Evolutionary conservation across 169 alveolate species (phyloP), one percentile per base, ranked within the genome.

Genomic region (Cryptosporidium felis): DNA sequence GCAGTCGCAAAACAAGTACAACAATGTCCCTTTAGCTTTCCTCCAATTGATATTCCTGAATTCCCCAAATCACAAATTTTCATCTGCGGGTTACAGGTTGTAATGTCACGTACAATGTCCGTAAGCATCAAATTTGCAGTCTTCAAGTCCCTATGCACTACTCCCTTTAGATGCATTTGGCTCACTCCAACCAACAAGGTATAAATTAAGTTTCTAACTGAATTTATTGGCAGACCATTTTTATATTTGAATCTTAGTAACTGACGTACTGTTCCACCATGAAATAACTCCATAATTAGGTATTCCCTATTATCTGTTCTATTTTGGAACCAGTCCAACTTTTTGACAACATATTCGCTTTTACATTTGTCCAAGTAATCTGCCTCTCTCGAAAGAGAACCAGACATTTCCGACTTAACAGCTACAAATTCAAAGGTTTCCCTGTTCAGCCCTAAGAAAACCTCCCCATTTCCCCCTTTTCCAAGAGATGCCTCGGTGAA

Each of bases 31-130:
- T 82, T 81, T 9, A 82, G 88, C 1, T 36, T 53, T 59, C 81
- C 66, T 16, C 53, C 58, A 34, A 60, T 67, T 2, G 89, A 63
- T 8, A 62, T 65, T 89, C 94, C 95, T 1, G 98, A 94, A 28
- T 94, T 94, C 14, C 98, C 98, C 53, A 95, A 93, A 74, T 95
- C 98, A 42, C 98, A 96, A 38, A 94, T 88, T 61, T 95, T 95
- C 28, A 94, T 92, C n/a, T 38, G 53, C 16, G 58, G 56, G 26
- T 36, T 56, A 30, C 53, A 49, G 4, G 45, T 36, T 21, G 91
- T 80, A 45, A 91, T 90, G 9, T 90, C 90, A 61, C 66, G 40
- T 26, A 74, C 58, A 38, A 74, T 16, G 23, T 92, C 93, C 0
- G 93, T 80, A 8, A 95, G 60, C 88, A 95, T 94, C 60, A 95